Conservation (phyloP, 352 stramenopile species). For the Globisporangium echinulatum region DNA sequence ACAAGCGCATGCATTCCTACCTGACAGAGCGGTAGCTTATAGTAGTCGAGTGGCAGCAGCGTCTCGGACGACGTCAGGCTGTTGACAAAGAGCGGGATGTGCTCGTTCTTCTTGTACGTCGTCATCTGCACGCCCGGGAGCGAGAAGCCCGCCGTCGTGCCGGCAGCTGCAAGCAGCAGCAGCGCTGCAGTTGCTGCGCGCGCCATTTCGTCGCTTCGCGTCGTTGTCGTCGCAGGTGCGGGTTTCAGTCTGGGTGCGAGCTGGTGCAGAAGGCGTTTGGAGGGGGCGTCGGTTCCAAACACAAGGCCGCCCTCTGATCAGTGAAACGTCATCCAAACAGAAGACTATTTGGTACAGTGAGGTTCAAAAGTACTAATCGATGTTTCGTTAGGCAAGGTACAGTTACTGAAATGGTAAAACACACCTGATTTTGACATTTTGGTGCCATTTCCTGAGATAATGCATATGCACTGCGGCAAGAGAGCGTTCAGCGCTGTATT, state of each 20-base stretch:
- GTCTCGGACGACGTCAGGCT: conserved; percentile 94
- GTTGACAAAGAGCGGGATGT: conserved; percentile 91
- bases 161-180: conserved; percentile 13
- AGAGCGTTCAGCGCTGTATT: too few species aligned
- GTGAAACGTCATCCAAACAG: too few species aligned
- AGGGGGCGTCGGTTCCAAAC: too few species aligned
- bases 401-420: too few species aligned
- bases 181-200: neutral
- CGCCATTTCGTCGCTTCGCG: neutral
- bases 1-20: conserved; percentile 16
- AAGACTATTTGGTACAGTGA: too few species aligned
- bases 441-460: too few species aligned
- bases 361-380: too few species aligned
- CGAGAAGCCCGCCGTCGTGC: conserved; percentile 38
- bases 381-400: too few species aligned
- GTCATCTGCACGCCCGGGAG: conserved; percentile 86
- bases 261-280: conserved; percentile 2
- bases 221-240: conserved; percentile 14
- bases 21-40: conserved; percentile 96
- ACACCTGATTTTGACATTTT: too few species aligned
- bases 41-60: conserved; percentile 96
- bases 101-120: conserved; percentile 81
- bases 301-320: too few species aligned
- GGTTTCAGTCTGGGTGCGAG: conserved; percentile 10
- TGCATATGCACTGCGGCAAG: too few species aligned